These are phyloP conservation scores for Thielaviopsis punctulata DNA, from an alignment of 2,329 filamentous ascomycete genomes.

Conservation along the genomic window DNA sequence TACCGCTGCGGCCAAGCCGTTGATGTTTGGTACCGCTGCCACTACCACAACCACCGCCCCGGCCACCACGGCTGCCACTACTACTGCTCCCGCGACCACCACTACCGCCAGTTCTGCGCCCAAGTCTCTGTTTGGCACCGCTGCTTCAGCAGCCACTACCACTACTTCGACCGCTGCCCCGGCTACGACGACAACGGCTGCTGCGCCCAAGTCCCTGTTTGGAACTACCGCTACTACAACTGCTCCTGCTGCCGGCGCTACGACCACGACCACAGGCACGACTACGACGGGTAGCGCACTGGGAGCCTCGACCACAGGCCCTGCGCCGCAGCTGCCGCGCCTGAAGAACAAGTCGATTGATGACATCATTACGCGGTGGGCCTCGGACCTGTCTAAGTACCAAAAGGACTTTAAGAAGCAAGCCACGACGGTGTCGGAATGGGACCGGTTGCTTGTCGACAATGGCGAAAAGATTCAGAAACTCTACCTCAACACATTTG, in stretches of 20 bases:
- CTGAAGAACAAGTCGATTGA: conserved; percentile 99
- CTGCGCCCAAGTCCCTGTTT: conserved; percentile 1
- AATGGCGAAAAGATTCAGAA: conserved; percentile 93
- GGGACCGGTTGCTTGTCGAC: conserved; percentile 84
- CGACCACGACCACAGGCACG: conserved; percentile 21
- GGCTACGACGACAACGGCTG: conserved; percentile 15
- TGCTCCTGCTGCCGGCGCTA: conserved; percentile 16
- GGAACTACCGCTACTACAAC: conserved; percentile 1
- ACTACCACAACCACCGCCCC: conserved; percentile 13
- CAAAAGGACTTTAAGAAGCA: conserved; percentile 93
- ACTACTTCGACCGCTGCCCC: conserved; percentile 4
- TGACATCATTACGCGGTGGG: conserved; percentile 94
- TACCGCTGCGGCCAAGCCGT: conserved; percentile 14
- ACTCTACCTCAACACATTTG: conserved; percentile 78
- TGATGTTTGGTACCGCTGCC: conserved; percentile 10
- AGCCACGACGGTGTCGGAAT: conserved; percentile 68
- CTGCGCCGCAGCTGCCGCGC: conserved; percentile 68
- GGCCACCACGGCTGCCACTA: conserved; percentile 17
- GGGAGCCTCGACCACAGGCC: conserved; percentile 61
- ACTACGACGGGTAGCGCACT: conserved; percentile 26
- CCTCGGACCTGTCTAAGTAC: conserved; percentile 84
- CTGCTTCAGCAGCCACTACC: too few relatives aligned
- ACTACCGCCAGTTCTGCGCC: background rate
- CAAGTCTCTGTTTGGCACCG: conserved; percentile 11
- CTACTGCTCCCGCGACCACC: background rate